Evolutionary conservation across 371 early-diverging fungal genomes (phyloP), one percentile per base, ranked within the genome.

Genomic region (Mucor racemosus): DNA sequence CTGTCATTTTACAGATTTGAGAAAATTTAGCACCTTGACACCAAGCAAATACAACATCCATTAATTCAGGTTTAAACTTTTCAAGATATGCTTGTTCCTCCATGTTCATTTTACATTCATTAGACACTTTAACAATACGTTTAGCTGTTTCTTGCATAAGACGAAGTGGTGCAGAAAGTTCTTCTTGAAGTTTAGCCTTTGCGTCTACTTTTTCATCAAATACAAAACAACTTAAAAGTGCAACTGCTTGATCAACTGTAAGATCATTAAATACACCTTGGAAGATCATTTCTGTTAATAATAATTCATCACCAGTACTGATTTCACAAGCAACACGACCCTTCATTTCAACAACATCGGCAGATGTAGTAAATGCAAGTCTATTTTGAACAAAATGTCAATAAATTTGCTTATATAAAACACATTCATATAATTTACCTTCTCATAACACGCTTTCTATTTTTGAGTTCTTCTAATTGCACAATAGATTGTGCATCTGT

Each of bases 271-370:
- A 99, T 0, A 95, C 94, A 66, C 99, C 97, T 77, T 98, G 95
- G 83, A 99, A 97, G 38, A 99, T 93, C 93, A 99, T 91, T 86
- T 99, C 99, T 0, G 99, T 99, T 64, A 99, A 81, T 59, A 99
- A 67, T 40, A 99, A 80, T 78, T 99, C 99, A 79, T 99, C 99
- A 15, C 98, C 99, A 4, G 95, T 88, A 34, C 94, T 94, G 65
- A 99, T 97, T 83, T 99, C 99, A 74, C 99, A 99, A 3, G 99
- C 99, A 9, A 99, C 98, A 67, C 99, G 94, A 38, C 99, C 99
- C 82, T 99, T 99, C 85, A 97, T 88, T 65, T 95, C 93, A 64
- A 99, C 92, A 21, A 97, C 93, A 75, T 96, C 98, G 13, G 87
- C 77, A 0, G 76, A 79, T 3, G 90, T 88, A 0, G 92, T 92